Conservation (phyloP, 2,329 filamentous ascomycete species). For the Penicillium sp. region DNA sequence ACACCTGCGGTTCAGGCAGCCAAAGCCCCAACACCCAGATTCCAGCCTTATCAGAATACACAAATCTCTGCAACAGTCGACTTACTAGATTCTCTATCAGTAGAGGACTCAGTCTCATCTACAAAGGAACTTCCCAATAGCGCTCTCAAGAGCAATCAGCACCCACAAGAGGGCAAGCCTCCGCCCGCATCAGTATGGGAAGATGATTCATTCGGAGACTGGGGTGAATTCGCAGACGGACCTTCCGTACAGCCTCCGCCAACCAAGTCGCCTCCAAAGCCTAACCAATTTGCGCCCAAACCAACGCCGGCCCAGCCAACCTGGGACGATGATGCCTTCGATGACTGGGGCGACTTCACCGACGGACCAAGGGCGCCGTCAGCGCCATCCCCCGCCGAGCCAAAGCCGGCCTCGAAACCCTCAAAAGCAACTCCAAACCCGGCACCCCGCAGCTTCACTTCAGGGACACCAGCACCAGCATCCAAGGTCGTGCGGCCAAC, state of each 20-base stretch:
- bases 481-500: slow-evolving; percentile 59
- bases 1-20: slow-evolving; percentile 1
- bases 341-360: slow-evolving; percentile 24
- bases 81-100: slow-evolving; percentile 30
- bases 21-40: not conserved
- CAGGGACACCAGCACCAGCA: slow-evolving; percentile 13
- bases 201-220: slow-evolving; percentile 21
- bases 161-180: slow-evolving; percentile 17
- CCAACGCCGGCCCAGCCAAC: slow-evolving; percentile 11
- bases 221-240: slow-evolving; percentile 21
- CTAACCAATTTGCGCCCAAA: slow-evolving; percentile 7
- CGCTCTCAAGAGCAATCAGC: not conserved
- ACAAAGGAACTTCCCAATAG: slow-evolving; percentile 1
- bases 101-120: slow-evolving; percentile 22
- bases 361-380: slow-evolving; percentile 17
- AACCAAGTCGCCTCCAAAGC: slow-evolving; percentile 13
- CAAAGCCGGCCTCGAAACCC: slow-evolving; percentile 5
- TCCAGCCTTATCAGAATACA: slow-evolving; percentile 3
- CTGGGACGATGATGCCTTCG: slow-evolving; percentile 21
- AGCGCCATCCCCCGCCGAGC: slow-evolving; percentile 2
- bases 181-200: slow-evolving; percentile 11
- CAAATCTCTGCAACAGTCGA: slow-evolving; percentile 18
- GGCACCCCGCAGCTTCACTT: slow-evolving; percentile 15
- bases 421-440: slow-evolving; percentile 12
- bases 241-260: slow-evolving; percentile 8